Evolutionary conservation across 1,284 basidiomycete genomes (phyloP), one percentile per base, ranked within the genome.

Genomic region (Melampsora abietis-canadensis): DNA sequence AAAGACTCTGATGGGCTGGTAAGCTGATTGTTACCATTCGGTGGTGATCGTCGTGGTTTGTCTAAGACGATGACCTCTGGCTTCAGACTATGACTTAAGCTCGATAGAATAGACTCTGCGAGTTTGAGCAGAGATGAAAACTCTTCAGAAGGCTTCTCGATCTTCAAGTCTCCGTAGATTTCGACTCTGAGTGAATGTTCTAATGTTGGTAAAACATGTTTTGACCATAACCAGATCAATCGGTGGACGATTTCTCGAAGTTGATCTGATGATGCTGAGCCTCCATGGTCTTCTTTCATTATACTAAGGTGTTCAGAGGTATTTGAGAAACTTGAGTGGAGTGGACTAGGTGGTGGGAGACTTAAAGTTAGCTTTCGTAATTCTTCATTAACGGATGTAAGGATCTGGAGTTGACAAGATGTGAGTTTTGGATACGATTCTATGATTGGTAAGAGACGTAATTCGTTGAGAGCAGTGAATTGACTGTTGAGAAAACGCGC

Each of bases 401-500:
- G 37, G 7, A 40, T 31, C 7, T 61, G 12, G 15, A 69, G 27
- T 46, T 69, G 68, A 27, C 7, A 21, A 47, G 60, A 17, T 24
- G 59, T 21, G 19, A 69, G 30, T 7, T 34, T 12, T 1, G 31
- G 3, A 46, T 69, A 69, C 17, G 68, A 69, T 51, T 54, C 62
- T 34, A 34, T 46, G 12, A 47, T 44, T 4, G 61, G 61, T 57
- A 72, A 40, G n/a, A 72, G 34, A 40, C 69, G 30, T 17, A 72
- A 34, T 63, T 72, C 69, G 40, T 72, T 72, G 7, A 72, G 48
- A 3, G 61, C 60, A 8, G n/a, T 72, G 8, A 72, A 64, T 37
- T 72, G 69, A 48, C 10, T n/a, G 44, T 72, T 72, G 3, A 72
- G 34, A 15, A 72, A 65, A 10, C 47, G 15, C 7, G 61, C 46